Conservation (phyloP, 805 yeast species). For the Candida ulmi region DNA sequence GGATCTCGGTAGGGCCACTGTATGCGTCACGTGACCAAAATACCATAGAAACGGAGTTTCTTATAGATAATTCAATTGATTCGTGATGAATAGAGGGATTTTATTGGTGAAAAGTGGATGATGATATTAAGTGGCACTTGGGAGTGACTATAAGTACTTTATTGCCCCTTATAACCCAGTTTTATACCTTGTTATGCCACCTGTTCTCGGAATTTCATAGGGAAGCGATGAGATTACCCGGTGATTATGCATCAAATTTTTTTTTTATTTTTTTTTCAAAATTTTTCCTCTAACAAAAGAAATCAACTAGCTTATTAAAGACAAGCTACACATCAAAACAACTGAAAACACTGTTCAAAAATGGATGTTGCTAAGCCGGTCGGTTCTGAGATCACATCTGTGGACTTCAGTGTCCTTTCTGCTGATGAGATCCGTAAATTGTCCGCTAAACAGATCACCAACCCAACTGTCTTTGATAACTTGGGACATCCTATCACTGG, state of each 20-base stretch:
- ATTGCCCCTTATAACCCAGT: too few species aligned
- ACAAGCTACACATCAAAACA: background rate
- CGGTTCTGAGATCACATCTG: constrained; percentile 88
- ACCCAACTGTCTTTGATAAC: constrained; percentile 93
- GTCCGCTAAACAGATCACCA: constrained; percentile 92
- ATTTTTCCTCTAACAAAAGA: constrained; percentile 1
- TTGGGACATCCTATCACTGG: constrained; percentile 93
- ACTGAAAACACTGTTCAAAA: constrained; percentile 1
- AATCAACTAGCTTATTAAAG: background rate
- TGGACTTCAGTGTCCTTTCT: constrained; percentile 83
- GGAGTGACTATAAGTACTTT: too few species aligned
- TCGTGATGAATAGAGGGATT: too few species aligned
- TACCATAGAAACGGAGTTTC: too few species aligned
- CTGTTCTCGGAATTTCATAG: too few species aligned
- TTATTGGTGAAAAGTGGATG: too few species aligned
- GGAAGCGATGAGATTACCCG: constrained; percentile 17
- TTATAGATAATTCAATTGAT: too few species aligned
- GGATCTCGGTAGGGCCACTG: too few species aligned
- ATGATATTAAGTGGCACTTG: background rate
- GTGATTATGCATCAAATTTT: background rate
- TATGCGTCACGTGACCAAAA: too few species aligned
- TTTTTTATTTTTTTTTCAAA: constrained; percentile 5
- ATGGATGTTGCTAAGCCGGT: constrained; percentile 98
- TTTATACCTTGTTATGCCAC: too few species aligned
- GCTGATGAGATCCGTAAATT: constrained; percentile 77